Conservation (phyloP, 2,329 filamentous ascomycete species). For the Paecilomyces sp. region DNA sequence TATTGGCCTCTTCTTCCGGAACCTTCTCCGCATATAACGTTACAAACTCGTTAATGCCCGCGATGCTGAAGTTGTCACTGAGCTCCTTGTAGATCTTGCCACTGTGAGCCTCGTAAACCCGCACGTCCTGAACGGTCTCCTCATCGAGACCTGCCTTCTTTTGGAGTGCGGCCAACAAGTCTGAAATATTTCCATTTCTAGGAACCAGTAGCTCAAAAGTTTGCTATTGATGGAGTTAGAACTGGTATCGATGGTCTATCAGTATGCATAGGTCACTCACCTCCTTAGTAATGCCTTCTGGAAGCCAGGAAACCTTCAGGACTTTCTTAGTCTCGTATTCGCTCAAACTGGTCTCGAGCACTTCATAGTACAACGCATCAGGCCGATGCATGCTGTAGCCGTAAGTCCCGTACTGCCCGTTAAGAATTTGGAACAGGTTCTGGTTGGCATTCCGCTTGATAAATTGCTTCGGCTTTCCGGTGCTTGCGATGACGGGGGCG, state of each 20-base stretch:
- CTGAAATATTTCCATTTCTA: slow-evolving; percentile 73
- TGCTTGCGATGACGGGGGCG: slow-evolving; percentile 72
- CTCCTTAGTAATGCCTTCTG: slow-evolving; percentile 87
- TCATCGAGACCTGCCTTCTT: slow-evolving; percentile 75
- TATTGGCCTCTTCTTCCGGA: slow-evolving; percentile 58
- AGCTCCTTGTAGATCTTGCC: slow-evolving; percentile 81
- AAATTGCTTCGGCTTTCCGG: slow-evolving; percentile 67
- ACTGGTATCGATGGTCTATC: background rate
- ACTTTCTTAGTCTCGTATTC: slow-evolving; percentile 91
- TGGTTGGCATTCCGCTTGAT: slow-evolving; percentile 67
- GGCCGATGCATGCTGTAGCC: slow-evolving; percentile 60
- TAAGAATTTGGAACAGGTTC: slow-evolving; percentile 72
- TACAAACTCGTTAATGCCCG: slow-evolving; percentile 79
- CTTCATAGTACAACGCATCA: slow-evolving; percentile 84
- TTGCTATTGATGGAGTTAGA: slow-evolving; percentile 48
- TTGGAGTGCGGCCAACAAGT: slow-evolving; percentile 67
- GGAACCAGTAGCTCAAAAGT: slow-evolving; percentile 74
- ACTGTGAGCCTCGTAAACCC: slow-evolving; percentile 75
- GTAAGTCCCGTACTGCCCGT: slow-evolving; percentile 64
- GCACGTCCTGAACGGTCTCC: slow-evolving; percentile 65
- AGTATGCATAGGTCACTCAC: slow-evolving; percentile 39
- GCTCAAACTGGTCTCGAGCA: slow-evolving; percentile 86
- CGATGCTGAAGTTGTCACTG: slow-evolving; percentile 61
- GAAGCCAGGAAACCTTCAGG: slow-evolving; percentile 75
- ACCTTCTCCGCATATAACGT: slow-evolving; percentile 73